A percentile compares a stretch with the other conserved stretches of the same genome.
phyloP scores from a whole-genome alignment of 257 asterid species.

The Lycium ferocissimum region DNA sequence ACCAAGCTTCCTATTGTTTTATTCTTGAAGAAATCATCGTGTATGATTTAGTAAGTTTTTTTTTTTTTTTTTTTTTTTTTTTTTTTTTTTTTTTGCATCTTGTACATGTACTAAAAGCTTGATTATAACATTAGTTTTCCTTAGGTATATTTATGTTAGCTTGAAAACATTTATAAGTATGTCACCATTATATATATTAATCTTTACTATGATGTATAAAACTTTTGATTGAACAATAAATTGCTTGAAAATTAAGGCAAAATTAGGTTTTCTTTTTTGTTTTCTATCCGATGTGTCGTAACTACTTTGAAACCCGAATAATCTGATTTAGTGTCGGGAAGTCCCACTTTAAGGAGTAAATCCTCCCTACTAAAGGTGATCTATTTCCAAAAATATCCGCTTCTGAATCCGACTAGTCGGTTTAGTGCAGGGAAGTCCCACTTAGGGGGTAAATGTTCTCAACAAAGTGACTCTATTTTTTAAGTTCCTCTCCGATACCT shows the following conservation, averaged over 20 bases:
- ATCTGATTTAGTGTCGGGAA: neutral
- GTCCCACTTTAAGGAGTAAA: neutral
- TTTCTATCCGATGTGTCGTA: neutral
- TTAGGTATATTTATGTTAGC: neutral
- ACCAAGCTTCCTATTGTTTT: slow-evolving; percentile 15
- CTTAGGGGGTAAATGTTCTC: too few relatives aligned
- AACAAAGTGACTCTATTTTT: too few relatives aligned
- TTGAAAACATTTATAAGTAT: neutral
- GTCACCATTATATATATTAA: neutral
- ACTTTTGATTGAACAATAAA: neutral
- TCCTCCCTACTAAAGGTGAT: rapidly evolving
- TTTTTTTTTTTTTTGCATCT: neutral
- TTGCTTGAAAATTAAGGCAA: neutral
- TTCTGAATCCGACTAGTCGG: too few relatives aligned
- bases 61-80: neutral
- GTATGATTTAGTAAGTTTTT: slow-evolving; percentile 28
- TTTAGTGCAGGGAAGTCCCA: too few relatives aligned
- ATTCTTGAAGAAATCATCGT: slow-evolving; percentile 20
- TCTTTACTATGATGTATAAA: neutral
- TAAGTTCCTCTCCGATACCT: neutral
- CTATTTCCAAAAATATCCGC: neutral
- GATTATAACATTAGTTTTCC: neutral
- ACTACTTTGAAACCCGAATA: neutral
- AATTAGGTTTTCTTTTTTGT: neutral
- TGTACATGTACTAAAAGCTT: slow-evolving; percentile 37